Evolutionary conservation across 192 early-diverging fungal species (phyloP), one percentile per base, ranked within the genome.

Genomic region (Backusella mclennaniae): DNA sequence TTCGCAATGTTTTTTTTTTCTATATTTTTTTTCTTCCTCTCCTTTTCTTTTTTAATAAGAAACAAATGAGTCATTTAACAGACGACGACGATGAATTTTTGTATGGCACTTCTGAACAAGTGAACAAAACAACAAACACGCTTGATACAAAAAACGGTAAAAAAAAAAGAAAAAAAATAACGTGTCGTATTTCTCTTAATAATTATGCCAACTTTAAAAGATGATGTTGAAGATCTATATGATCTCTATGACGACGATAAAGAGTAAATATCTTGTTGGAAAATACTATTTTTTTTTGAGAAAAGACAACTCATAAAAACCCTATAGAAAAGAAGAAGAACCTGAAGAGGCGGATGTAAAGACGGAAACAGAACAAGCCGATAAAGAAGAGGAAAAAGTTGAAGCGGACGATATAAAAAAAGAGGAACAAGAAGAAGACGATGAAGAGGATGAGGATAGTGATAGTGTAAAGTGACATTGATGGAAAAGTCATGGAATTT

Each of bases 381-480:
- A 31, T 17, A 35, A 69, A 36, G 39, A 26, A 35, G 33, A 29
- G 35, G 21, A 38, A 63, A 74, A 3, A 39, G 14, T 35, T 29
- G 15, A 3, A 71, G 21, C 69, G 21, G 42, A 15, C n/a, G 72
- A 35, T 29, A 38, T n/a, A 73, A 76, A 83, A 15, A 67, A 78
- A 31, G 79, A 79, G 4, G 87, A 87, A 21, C 83, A 87, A 52
- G 83, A 84, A 6, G 87, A 88, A 35, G 4, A 44, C 0, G 78
- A 83, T 3, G 73, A 79, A 14, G 79, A 79, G 6, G 87, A 87
- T 12, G 85, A 87, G 52, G 83, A 90, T 35, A 88, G 85, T 35
- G 92, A 93, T 68, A 87, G 90, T 79, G 92, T 92, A 82, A 80
- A 81, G 56, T 74, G 35, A 66, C 6, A 44, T 35, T 14, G 2